Percentiles rank a stretch among this genome's conserved stretches.
These are phyloP conservation scores for Phylloporus scabripes DNA, from an alignment of 768 basidiomycete species.

Conservation along the genomic window DNA sequence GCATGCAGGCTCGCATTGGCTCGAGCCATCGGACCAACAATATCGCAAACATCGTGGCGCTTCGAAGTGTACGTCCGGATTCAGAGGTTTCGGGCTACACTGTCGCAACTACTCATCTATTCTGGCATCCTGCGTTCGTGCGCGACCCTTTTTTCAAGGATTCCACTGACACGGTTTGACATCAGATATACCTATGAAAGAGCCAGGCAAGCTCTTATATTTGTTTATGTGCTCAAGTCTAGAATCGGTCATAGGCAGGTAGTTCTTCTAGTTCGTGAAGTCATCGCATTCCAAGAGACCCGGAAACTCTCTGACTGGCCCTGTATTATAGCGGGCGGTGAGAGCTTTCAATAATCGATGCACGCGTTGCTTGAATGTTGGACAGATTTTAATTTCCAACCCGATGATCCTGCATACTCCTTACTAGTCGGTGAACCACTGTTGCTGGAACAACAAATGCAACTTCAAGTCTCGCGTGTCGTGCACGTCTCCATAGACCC, in stretches of 20 bases:
- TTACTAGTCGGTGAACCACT: constrained; percentile 62
- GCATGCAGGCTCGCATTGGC: constrained; percentile 38
- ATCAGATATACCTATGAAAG: constrained; percentile 68
- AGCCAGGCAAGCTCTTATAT: constrained; percentile 50
- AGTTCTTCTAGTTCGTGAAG: constrained; percentile 65
- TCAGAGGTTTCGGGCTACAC: constrained; percentile 49
- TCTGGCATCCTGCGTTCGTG: constrained; percentile 87
- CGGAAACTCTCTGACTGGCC: constrained; percentile 56
- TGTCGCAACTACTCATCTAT: constrained; percentile 86
- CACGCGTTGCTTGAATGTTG: neutral
- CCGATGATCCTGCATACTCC: constrained; percentile 77
- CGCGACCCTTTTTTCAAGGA: neutral
- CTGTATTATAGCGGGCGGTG: constrained; percentile 80
- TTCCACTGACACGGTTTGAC: neutral
- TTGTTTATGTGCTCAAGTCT: neutral
- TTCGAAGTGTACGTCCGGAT: constrained; percentile 41
- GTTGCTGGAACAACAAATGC: constrained; percentile 46
- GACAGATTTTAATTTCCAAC: constrained; percentile 87
- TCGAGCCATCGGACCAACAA: constrained; percentile 71
- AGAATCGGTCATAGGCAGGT: constrained; percentile 53
- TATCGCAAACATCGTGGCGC: constrained; percentile 68
- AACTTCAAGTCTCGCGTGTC: constrained; percentile 58
- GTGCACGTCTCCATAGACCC: constrained; percentile 70
- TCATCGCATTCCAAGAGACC: constrained; percentile 47
- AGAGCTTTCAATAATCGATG: neutral